phyloP scores from a whole-genome alignment of 1,284 basidiomycete genomes.

The Leccinum solheimii region DNA sequence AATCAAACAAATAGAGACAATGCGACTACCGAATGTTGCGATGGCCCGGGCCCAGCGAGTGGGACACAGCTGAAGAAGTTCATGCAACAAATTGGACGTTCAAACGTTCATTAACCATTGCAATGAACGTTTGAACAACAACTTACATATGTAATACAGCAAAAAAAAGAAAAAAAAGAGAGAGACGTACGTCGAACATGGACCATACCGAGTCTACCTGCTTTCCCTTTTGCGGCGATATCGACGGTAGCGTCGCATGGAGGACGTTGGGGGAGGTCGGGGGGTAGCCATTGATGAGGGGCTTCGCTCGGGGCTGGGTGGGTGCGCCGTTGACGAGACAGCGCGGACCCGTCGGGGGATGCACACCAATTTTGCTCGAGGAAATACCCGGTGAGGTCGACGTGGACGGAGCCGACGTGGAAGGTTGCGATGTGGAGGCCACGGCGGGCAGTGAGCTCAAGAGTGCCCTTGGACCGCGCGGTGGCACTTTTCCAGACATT shows the following conservation, averaged over 20 bases:
- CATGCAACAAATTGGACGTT: too few relatives aligned
- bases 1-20: too few relatives aligned
- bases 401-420: conserved; percentile 30
- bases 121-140: too few relatives aligned
- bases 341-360: conserved; percentile 37
- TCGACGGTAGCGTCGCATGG: conserved; percentile 10
- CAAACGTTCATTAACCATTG: too few relatives aligned
- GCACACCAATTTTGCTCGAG: conserved; percentile 28
- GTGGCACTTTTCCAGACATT: conserved; percentile 77
- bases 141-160: too few relatives aligned
- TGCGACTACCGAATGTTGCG: too few relatives aligned
- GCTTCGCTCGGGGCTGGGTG: conserved; percentile 23
- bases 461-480: conserved; percentile 68
- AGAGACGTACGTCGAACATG: conserved; percentile 24
- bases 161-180: neutral
- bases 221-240: conserved; percentile 30
- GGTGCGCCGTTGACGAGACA: conserved; percentile 34
- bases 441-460: conserved; percentile 43
- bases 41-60: too few relatives aligned
- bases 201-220: conserved; percentile 24
- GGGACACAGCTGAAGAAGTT: too few relatives aligned
- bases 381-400: conserved; percentile 30
- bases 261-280: conserved; percentile 20
- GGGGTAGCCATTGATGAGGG: conserved; percentile 30
- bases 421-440: conserved; percentile 31